Percentiles rank a stretch among this genome's conserved stretches.
These are phyloP conservation scores for Setaria viridis DNA, from an alignment of 202 grass and related monocot genomes.

Conservation along the genomic window DNA sequence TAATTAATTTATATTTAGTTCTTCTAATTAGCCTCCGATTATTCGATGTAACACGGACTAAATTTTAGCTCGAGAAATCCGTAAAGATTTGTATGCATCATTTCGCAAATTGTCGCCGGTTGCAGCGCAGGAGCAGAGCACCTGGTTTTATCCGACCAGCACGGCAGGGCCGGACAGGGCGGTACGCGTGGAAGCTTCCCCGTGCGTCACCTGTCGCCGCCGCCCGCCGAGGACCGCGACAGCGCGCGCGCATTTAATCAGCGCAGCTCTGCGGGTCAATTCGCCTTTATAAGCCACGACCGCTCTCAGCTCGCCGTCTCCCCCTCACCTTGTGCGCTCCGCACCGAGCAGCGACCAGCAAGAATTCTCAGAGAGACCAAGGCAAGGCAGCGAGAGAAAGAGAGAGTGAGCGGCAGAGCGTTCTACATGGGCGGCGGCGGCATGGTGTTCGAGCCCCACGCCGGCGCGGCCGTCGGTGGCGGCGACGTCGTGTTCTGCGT, in stretches of 20 bases:
- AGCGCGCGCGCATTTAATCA: slow-evolving; percentile 14
- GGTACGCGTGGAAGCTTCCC: slow-evolving; percentile 26
- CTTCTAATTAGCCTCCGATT: too few species aligned
- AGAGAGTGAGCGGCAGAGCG: too few species aligned
- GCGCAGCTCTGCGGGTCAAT: neutral
- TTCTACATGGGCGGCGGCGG: slow-evolving; percentile 30
- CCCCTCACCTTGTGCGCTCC: neutral
- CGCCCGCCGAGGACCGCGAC: neutral
- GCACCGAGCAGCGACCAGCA: too few species aligned
- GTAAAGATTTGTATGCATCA: too few species aligned
- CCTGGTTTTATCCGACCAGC: slow-evolving; percentile 2
- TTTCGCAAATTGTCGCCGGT: neutral
- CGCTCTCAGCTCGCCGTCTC: neutral
- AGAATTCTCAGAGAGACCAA: too few species aligned
- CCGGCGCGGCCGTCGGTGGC: neutral
- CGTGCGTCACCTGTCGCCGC: neutral
- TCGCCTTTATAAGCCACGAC: slow-evolving; percentile 4
- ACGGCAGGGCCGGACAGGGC: too few species aligned
- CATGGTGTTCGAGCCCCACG: slow-evolving; percentile 42
- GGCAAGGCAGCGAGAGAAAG: too few species aligned
- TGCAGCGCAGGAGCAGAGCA: neutral
- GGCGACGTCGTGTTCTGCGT: slow-evolving; percentile 58
- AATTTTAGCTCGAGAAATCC: too few species aligned
- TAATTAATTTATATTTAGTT: too few species aligned
- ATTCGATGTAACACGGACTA: too few species aligned